These are phyloP conservation scores for Xylaria intraflava DNA, from an alignment of 495 filamentous ascomycete species.

Conservation along the genomic window DNA sequence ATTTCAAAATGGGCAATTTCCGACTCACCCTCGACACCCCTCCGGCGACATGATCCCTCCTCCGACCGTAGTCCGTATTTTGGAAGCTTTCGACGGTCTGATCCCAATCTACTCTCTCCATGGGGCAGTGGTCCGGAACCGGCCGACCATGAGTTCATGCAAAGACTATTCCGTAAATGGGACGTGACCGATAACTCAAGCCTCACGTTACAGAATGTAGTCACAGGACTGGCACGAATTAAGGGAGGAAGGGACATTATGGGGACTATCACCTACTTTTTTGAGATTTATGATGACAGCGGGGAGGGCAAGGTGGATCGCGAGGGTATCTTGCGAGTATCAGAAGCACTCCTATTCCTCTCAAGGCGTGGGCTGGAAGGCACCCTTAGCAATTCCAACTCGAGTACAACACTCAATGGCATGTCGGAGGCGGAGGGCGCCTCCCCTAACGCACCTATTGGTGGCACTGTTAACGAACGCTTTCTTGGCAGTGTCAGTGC, in stretches of 20 bases:
- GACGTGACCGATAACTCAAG: conserved; percentile 67
- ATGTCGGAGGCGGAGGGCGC: conserved; percentile 22
- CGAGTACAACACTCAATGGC: conserved; percentile 31
- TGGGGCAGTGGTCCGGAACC: conserved; percentile 76
- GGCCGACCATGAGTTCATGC: conserved; percentile 93
- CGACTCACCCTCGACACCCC: conserved; percentile 58
- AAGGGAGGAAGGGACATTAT: conserved; percentile 93
- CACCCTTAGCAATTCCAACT: conserved; percentile 48
- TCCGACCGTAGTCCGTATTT: conserved; percentile 50
- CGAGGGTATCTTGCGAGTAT: conserved; percentile 91
- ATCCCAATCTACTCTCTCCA: conserved; percentile 49
- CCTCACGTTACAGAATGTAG: conserved; percentile 81
- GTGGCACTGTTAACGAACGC: conserved; percentile 56
- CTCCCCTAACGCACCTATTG: conserved; percentile 29
- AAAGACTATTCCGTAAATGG: conserved; percentile 82
- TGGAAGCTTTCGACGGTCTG: conserved; percentile 31
- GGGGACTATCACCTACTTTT: conserved; percentile 95
- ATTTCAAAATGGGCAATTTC: conserved; percentile 88
- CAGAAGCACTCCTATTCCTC: conserved; percentile 88
- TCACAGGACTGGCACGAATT: conserved; percentile 79
- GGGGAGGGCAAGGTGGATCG: conserved; percentile 90
- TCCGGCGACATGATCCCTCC: conserved; percentile 43
- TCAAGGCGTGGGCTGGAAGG: conserved; percentile 80
- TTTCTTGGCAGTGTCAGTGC: conserved; percentile 88
- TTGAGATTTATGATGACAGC: conserved; percentile 91